A percentile compares a stretch with the other conserved stretches of the same genome.
Conservation (phyloP, 805 yeast genomes). For the Sugiyamaella valdiviana region DNA sequence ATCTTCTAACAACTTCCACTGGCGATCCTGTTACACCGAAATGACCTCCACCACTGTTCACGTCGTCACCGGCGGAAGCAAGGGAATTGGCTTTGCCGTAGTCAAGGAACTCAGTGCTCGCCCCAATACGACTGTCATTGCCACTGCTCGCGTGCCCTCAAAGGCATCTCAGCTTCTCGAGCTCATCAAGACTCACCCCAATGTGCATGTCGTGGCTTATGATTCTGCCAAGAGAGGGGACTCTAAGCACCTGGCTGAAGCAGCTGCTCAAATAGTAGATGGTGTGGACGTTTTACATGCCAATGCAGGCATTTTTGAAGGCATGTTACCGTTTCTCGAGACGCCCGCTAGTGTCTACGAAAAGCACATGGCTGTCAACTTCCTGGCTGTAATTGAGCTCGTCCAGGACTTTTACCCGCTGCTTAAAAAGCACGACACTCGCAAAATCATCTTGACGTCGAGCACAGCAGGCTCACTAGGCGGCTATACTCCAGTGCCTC, state of each 20-base stretch:
- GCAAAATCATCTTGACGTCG: conserved; percentile 29
- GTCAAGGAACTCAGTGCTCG: conserved; percentile 25
- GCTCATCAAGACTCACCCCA: conserved; percentile 11
- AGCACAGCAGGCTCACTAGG: conserved; percentile 27
- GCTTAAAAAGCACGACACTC: conserved; percentile 20
- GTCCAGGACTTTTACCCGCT: conserved; percentile 23
- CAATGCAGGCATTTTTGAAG: conserved; percentile 26
- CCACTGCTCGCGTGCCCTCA: conserved; percentile 14
- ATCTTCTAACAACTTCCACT: neutral
- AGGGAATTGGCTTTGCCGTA: conserved; percentile 34
- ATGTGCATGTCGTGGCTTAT: conserved; percentile 24
- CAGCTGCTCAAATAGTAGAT: conserved; percentile 14
- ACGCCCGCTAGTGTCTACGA: conserved; percentile 7
- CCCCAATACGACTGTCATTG: conserved; percentile 23
- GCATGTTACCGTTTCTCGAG: neutral
- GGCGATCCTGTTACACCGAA: neutral
- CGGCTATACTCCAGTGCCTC: conserved; percentile 16
- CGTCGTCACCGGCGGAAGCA: conserved; percentile 34
- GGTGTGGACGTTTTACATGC: conserved; percentile 27
- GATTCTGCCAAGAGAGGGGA: conserved; percentile 22
- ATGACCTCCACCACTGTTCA: conserved; percentile 18
- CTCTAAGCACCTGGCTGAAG: conserved; percentile 15
- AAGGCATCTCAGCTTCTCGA: conserved; percentile 12
- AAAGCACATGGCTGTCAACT: conserved; percentile 22
- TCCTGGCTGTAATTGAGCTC: conserved; percentile 24